phyloP scores from a whole-genome alignment of 768 basidiomycete genomes.

The Sistotremastrum niveocremeum region DNA sequence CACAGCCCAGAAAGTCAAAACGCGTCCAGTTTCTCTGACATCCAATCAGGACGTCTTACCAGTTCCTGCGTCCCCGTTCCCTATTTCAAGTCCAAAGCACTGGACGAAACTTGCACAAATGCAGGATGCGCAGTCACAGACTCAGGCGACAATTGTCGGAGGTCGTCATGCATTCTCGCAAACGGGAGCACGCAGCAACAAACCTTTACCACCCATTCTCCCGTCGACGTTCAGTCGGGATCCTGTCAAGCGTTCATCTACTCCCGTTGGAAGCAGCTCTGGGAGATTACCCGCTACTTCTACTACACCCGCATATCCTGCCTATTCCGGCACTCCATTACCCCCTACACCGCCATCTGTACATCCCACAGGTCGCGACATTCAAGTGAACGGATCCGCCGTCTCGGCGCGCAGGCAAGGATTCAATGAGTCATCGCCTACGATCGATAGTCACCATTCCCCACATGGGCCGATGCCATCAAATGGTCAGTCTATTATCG shows the following conservation, averaged over 20 bases:
- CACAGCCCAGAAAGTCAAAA: slow-evolving; percentile 15
- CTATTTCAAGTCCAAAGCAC: slow-evolving; percentile 21
- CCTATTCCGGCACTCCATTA: slow-evolving; percentile 37
- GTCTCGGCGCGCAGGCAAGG: slow-evolving; percentile 32
- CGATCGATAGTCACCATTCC: no score
- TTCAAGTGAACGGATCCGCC: slow-evolving; percentile 35
- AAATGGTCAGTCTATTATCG: slow-evolving; percentile 45
- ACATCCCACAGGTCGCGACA: slow-evolving; percentile 16
- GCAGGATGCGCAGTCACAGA: slow-evolving; percentile 14
- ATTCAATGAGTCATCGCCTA: no score
- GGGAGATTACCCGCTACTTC: no score
- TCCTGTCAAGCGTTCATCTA: slow-evolving; percentile 17
- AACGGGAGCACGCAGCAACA: slow-evolving; percentile 14
- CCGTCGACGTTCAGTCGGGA: slow-evolving; percentile 9
- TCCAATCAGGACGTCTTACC: slow-evolving; percentile 39
- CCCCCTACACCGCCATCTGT: slow-evolving; percentile 38
- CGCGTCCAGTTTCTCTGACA: slow-evolving; percentile 9
- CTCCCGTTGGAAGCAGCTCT: no score
- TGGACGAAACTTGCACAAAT: slow-evolving; percentile 12
- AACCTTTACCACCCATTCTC: slow-evolving; percentile 20
- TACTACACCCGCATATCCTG: slow-evolving; percentile 61
- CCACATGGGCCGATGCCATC: no score
- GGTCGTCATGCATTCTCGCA: slow-evolving; percentile 41
- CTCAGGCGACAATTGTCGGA: slow-evolving; percentile 27
- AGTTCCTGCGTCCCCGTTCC: slow-evolving; percentile 73